Evolutionary conservation across 768 basidiomycete genomes (phyloP).

Genomic region (Mycena indigotica): DNA sequence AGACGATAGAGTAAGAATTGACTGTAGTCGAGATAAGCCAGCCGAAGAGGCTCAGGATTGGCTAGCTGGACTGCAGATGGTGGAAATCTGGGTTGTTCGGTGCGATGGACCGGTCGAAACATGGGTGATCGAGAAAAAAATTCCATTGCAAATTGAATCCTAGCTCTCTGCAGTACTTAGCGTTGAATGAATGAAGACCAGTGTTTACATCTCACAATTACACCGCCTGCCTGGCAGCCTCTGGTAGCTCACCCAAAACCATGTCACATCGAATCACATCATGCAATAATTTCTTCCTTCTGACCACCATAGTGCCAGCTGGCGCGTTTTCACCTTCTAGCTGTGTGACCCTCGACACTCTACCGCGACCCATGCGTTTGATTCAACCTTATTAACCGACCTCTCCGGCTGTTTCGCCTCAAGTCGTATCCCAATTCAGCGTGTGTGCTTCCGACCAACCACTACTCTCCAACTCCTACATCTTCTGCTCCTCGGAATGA

Average conservation of each 20-base stretch:
- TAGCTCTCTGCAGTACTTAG: no score
- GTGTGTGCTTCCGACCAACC: no score
- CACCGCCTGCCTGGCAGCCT: no score
- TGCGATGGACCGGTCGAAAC: slow-evolving; percentile 62
- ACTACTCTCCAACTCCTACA: not conserved
- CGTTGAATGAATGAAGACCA: no score
- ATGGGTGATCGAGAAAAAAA: slow-evolving; percentile 54
- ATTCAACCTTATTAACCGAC: no score
- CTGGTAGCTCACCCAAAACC: slow-evolving; percentile 24
- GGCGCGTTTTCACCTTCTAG: not conserved
- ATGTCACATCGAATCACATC: not conserved
- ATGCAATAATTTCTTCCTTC: not conserved
- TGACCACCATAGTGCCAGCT: not conserved
- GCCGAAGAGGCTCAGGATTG: slow-evolving; percentile 25
- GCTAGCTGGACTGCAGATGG: slow-evolving; percentile 45
- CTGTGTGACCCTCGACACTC: not conserved
- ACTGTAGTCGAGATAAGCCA: slow-evolving; percentile 30
- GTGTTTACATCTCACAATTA: no score
- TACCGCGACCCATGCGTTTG: no score
- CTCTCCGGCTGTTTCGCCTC: no score
- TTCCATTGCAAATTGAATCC: slow-evolving; percentile 21
- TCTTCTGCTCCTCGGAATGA: not conserved
- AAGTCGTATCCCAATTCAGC: no score
- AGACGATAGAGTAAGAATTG: slow-evolving; percentile 31
- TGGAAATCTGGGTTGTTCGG: slow-evolving; percentile 60